Conservation (phyloP, 345 rosid genomes). For the Odontarrhena argentea region DNA sequence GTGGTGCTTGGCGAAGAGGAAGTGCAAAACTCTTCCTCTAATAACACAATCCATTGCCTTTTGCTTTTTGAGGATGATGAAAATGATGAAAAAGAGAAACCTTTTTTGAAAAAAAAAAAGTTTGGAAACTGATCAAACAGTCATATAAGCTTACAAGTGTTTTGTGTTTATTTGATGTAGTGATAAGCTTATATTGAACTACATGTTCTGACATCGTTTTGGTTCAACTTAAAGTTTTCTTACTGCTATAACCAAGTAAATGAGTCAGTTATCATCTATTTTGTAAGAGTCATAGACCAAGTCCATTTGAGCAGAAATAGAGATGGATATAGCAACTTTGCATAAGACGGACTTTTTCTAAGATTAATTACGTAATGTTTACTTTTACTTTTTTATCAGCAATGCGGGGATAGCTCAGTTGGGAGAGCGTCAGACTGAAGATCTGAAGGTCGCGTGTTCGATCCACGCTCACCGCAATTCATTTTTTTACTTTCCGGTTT, state of each 20-base stretch:
- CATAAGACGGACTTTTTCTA: too few relatives aligned
- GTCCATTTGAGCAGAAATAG: conserved; percentile 60
- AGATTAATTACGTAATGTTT: too few relatives aligned
- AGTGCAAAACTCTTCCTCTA: conserved; percentile 60
- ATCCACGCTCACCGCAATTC: conserved; percentile 83
- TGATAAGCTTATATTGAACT: not conserved
- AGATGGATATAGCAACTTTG: too few relatives aligned
- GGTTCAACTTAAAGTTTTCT: conserved; percentile 61
- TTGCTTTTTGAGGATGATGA: not conserved
- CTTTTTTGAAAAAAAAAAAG: too few relatives aligned
- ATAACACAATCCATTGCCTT: not conserved
- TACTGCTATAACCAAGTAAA: conserved; percentile 77
- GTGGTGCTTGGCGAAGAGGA: conserved; percentile 75
- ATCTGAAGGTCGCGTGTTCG: conserved; percentile 99
- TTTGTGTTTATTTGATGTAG: not conserved
- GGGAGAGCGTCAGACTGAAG: conserved; percentile 99
- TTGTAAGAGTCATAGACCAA: conserved; percentile 56
- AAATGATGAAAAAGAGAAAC: not conserved
- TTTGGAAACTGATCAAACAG: too few relatives aligned
- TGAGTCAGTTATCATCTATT: conserved; percentile 65
- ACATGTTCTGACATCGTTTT: not conserved
- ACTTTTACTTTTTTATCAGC: not conserved
- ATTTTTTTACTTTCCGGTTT: too few relatives aligned
- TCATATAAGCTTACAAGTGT: not conserved
- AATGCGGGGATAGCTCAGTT: conserved; percentile 70